A percentile compares a stretch with the other conserved stretches of the same genome.
Evolutionary conservation across 139 green algal genomes (phyloP).

Genomic region (Tetradesmus obliquus): DNA sequence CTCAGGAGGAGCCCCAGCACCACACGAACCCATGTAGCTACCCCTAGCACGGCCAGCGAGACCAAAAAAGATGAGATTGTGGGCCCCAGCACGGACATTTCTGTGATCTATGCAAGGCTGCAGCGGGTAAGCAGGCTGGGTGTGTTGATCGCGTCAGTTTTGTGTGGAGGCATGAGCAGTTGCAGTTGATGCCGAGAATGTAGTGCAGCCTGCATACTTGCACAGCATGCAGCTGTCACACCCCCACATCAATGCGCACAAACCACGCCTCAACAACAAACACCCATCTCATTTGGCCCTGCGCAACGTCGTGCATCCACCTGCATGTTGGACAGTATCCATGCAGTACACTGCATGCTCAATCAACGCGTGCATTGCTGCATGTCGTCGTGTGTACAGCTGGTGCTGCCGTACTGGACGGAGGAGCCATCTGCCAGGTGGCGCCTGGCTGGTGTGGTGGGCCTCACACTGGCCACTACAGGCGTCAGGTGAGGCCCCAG

Average conservation of each 20-base stretch:
- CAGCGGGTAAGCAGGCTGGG: conserved; percentile 47
- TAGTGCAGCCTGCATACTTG: neutral
- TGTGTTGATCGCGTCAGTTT: neutral
- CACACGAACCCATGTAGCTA: neutral
- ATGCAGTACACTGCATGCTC: neutral
- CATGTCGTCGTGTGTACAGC: conserved; percentile 54
- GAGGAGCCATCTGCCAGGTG: conserved; percentile 71
- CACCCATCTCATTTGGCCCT: too few relatives aligned
- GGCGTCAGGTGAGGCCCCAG: conserved; percentile 80
- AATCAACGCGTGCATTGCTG: neutral
- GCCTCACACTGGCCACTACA: conserved; percentile 94
- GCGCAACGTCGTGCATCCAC: too few relatives aligned
- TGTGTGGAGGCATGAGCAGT: neutral
- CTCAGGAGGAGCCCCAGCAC: conserved; percentile 5
- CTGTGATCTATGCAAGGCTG: conserved; percentile 77
- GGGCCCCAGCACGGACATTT: conserved; percentile 77
- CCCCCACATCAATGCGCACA: too few relatives aligned
- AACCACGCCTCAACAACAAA: too few relatives aligned
- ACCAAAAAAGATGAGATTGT: conserved; percentile 51
- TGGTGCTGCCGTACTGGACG: conserved; percentile 87
- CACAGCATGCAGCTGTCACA: neutral
- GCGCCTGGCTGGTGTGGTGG: conserved; percentile 89
- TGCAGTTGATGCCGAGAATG: neutral
- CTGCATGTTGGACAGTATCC: neutral
- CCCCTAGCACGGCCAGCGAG: neutral